phyloP scores from a whole-genome alignment of 1,284 basidiomycete genomes.

The Uromyces viciae-fabae region DNA sequence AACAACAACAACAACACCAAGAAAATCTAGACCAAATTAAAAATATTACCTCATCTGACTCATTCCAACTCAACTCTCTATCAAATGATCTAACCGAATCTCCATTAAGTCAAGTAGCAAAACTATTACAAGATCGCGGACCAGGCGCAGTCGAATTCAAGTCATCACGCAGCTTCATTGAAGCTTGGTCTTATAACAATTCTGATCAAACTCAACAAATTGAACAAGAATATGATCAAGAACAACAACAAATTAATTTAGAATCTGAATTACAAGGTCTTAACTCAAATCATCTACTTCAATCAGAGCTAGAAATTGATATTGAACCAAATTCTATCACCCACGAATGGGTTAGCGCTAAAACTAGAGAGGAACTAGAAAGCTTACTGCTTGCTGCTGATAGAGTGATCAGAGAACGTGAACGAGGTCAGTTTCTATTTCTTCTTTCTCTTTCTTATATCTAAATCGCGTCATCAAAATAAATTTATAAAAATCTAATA shows the following conservation, averaged over 20 bases:
- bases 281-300: background rate
- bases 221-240: background rate
- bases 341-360: constrained; percentile 60
- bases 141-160: constrained; percentile 19
- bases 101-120: constrained; percentile 15
- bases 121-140: constrained; percentile 5
- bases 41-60: background rate
- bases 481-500: too few relatives aligned
- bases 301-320: background rate
- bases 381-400: constrained; percentile 54
- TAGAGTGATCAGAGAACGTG: constrained; percentile 68
- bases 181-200: constrained; percentile 27
- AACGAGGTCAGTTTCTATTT: constrained; percentile 63
- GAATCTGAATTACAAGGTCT: background rate
- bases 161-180: constrained; percentile 14
- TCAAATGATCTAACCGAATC: constrained; percentile 20
- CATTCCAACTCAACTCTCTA: background rate
- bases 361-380: constrained; percentile 48
- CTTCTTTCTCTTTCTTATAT: background rate
- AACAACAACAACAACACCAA: background rate
- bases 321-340: constrained; percentile 61
- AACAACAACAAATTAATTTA: background rate
- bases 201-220: background rate
- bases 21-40: background rate
- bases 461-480: too few relatives aligned